A percentile compares a stretch with the other conserved stretches of the same genome.
phyloP scores from a whole-genome alignment of 2,329 filamentous ascomycete species.

The Colletotrichum ledebouriae region DNA sequence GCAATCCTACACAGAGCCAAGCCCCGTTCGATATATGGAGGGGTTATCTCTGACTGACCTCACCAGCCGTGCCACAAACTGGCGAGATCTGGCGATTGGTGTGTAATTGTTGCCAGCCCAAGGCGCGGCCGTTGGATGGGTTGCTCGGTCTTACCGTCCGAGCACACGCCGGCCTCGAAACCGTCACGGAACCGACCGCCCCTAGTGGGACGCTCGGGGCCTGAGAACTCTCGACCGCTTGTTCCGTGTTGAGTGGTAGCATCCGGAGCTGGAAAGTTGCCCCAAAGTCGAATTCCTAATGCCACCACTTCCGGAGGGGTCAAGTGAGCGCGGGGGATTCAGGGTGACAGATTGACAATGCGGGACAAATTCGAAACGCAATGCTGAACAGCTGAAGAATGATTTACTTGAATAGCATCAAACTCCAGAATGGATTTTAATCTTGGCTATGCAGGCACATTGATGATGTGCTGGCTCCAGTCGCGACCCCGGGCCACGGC shows the following conservation, averaged over 20 bases:
- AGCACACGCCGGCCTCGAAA: conserved; percentile 25
- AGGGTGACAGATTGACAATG: background rate
- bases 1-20: conserved; percentile 19
- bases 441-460: conserved; percentile 27
- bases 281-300: conserved; percentile 7
- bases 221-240: conserved; percentile 35
- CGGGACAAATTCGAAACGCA: conserved; percentile 1
- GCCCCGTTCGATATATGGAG: conserved; percentile 15
- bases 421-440: conserved; percentile 9
- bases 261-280: conserved; percentile 7
- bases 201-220: conserved; percentile 34
- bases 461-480: conserved; percentile 38
- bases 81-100: conserved; percentile 8
- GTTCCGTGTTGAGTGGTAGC: conserved; percentile 17
- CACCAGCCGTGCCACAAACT: conserved; percentile 7
- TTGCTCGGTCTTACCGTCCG: conserved; percentile 7
- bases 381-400: conserved; percentile 10
- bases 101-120: background rate
- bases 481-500: conserved; percentile 25
- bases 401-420: conserved; percentile 10
- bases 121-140: background rate
- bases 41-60: conserved; percentile 6
- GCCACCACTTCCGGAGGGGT: conserved; percentile 13
- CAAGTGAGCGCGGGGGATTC: conserved; percentile 1
- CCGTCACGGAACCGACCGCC: conserved; percentile 26